Evolutionary conservation across 306 rosid species (phyloP).

Genomic region (Cyamopsis tetragonoloba): DNA sequence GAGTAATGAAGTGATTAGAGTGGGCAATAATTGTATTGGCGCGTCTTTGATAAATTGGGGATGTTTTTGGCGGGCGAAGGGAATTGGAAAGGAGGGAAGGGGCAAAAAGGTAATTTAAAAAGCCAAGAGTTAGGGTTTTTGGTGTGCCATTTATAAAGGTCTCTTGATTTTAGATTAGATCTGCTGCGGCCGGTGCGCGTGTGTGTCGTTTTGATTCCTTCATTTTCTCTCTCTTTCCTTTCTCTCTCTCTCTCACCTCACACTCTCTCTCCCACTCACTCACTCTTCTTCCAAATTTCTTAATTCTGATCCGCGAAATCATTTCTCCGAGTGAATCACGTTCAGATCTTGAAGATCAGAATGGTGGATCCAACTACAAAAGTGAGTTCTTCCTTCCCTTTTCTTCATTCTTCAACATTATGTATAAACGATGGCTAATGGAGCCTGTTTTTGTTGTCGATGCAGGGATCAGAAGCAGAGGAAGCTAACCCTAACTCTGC

Average conservation of each 20-base stretch:
- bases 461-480: conserved; percentile 81
- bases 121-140: conserved; percentile 74
- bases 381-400: conserved; percentile 32
- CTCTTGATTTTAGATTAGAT: conserved; percentile 40
- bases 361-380: conserved; percentile 71
- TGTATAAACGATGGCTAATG: no score
- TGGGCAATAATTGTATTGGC: no score
- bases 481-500: conserved; percentile 47
- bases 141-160: conserved; percentile 45
- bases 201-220: conserved; percentile 32
- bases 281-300: neutral
- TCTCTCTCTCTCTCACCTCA: neutral
- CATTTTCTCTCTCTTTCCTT: neutral
- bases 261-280: neutral
- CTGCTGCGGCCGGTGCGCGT: conserved; percentile 65
- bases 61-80: conserved; percentile 51
- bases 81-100: conserved; percentile 17
- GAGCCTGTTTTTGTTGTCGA: neutral
- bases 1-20: no score
- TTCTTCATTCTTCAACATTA: no score
- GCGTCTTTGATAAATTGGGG: conserved; percentile 39
- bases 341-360: conserved; percentile 30
- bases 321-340: neutral
- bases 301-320: neutral
- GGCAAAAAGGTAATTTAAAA: conserved; percentile 36